A percentile compares a stretch with the other conserved stretches of the same genome.
These are phyloP conservation scores for Harringtonia aguacate DNA, from an alignment of 2,329 filamentous ascomycete genomes.

Conservation along the genomic window DNA sequence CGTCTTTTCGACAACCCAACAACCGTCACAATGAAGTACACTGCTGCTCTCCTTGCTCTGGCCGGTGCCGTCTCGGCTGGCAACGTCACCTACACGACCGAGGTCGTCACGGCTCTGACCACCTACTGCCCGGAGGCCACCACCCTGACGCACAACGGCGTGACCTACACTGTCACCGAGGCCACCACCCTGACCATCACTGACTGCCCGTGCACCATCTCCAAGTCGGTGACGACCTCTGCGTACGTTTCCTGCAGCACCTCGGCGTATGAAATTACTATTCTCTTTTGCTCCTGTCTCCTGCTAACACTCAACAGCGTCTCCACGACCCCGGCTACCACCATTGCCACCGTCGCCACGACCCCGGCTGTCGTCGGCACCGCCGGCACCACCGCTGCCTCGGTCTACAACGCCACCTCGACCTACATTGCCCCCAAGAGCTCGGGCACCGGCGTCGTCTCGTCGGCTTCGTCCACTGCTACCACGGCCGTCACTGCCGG, in stretches of 20 bases:
- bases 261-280: background rate
- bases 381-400: background rate
- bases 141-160: constrained; percentile 48
- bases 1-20: constrained; percentile 25
- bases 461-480: constrained; percentile 29
- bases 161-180: constrained; percentile 61
- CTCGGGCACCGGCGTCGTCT: constrained; percentile 14
- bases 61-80: constrained; percentile 32
- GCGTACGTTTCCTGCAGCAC: constrained; percentile 39
- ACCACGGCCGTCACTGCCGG: constrained; percentile 37
- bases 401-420: constrained; percentile 27
- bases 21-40: constrained; percentile 56
- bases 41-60: constrained; percentile 41
- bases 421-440: constrained; percentile 17
- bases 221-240: constrained; percentile 44
- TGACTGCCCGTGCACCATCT: constrained; percentile 57
- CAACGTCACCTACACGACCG: constrained; percentile 48
- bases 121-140: constrained; percentile 65
- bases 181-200: constrained; percentile 54
- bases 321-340: background rate
- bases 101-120: constrained; percentile 54
- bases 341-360: background rate
- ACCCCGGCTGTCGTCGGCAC: background rate
- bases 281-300: background rate
- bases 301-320: background rate